Evolutionary conservation across 225 moss, liverwort and hornwort genomes (phyloP), one percentile per base, ranked within the genome.

Genomic region (Asterella californica): DNA sequence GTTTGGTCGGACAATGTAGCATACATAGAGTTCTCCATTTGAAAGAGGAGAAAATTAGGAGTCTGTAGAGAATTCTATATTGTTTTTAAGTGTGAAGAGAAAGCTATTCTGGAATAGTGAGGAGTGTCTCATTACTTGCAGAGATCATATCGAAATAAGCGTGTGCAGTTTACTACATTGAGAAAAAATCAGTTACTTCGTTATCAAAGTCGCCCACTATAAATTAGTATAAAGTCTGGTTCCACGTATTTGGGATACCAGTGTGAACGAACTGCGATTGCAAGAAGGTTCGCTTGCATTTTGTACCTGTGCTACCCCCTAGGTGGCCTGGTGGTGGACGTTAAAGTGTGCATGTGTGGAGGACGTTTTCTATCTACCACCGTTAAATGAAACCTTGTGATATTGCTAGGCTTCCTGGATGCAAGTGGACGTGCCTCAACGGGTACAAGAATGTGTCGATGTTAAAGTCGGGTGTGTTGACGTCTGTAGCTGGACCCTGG

Each of bases 1-100:
- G 66, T 76, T 63, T 79, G 22, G 72, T 72, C 70, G 55, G 84
- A 85, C 79, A 72, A 27, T 81, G 81, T 85, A 85, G 79, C 78
- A 81, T 68, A 84, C 59, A n/a, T 77, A 64, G 30, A 74, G 57
- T n/a, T 66, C 69, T 70, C 68, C 76, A 78, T 54, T 57, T 70
- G 67, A 81, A 65, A 25, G 5, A 15, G 55, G 76, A 71, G 33
- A 61, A n/a, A 64, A 52, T 74, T 54, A 73, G 67, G 72, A 65
- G 66, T 17, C 74, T 42, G 63, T 72, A 72, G 70, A 77, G 49
- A 79, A 74, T 77, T 76, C 6, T 30, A 22, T 65, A 45, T 70
- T 69, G 48, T 49, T 15, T 9, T 45, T 79, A 9, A 70, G 74
- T 69, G 79, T 68, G 83, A 74, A 76, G 79, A 60, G 49, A 76